phyloP scores from a whole-genome alignment of 768 basidiomycete genomes.

The Mycena chlorophos region DNA sequence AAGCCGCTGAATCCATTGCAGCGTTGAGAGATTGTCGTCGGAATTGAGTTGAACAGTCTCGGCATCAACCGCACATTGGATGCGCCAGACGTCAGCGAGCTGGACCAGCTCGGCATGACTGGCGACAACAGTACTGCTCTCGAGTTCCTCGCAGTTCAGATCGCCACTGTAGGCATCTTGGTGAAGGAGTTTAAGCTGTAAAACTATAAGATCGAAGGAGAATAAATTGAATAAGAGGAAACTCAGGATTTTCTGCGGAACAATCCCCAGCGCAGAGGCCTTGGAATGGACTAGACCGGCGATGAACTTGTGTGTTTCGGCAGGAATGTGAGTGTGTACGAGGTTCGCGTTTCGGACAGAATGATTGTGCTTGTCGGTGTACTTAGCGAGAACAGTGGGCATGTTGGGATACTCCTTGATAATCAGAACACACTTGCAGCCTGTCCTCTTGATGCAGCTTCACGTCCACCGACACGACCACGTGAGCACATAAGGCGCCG shows the following conservation, averaged over 20 bases:
- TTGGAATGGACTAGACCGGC: background rate
- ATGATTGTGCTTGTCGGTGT: slow-evolving; percentile 5
- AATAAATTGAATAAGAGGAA: background rate
- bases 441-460: slow-evolving; percentile 4
- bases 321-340: background rate
- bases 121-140: background rate
- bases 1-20: slow-evolving; percentile 9
- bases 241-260: background rate
- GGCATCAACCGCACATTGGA: slow-evolving; percentile 7
- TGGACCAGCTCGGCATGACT: slow-evolving; percentile 3
- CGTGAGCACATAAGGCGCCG: slow-evolving; percentile 5
- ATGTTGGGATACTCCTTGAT: slow-evolving; percentile 6
- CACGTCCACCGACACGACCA: slow-evolving; percentile 3
- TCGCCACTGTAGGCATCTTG: slow-evolving; percentile 1
- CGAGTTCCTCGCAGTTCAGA: background rate
- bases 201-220: background rate
- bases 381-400: background rate
- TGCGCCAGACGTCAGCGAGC: slow-evolving; percentile 3
- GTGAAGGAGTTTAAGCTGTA: slow-evolving; percentile 6
- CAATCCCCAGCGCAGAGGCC: no score
- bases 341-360: background rate
- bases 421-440: background rate
- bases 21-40: slow-evolving; percentile 9
- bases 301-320: background rate
- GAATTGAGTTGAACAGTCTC: slow-evolving; percentile 7